phyloP scores from a whole-genome alignment of 1,284 basidiomycete genomes.

The Tylopilus orsonianus region DNA sequence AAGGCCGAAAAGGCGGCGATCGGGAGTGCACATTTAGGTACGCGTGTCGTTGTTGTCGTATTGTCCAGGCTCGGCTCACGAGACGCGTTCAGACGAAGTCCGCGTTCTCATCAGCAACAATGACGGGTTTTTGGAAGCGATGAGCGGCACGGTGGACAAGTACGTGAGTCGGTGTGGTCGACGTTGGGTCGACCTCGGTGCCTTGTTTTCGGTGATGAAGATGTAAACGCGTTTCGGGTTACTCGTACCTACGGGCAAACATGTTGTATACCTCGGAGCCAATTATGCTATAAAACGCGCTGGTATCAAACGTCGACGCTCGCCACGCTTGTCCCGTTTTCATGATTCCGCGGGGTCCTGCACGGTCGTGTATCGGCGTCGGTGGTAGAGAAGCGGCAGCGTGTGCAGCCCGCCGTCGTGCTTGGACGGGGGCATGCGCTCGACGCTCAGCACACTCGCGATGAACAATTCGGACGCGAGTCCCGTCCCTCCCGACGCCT shows the following conservation, averaged over 20 bases:
- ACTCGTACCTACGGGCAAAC: too few relatives aligned
- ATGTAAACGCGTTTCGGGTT: too few relatives aligned
- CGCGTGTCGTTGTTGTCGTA: slow-evolving; percentile 19
- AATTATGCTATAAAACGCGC: too few relatives aligned
- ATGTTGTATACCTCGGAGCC: slow-evolving; percentile 9
- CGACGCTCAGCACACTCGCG: slow-evolving; percentile 47
- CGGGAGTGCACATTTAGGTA: slow-evolving; percentile 52
- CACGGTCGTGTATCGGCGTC: slow-evolving; percentile 43
- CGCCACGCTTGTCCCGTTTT: too few relatives aligned
- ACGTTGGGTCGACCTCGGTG: slow-evolving; percentile 79
- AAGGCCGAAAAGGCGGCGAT: slow-evolving; percentile 56
- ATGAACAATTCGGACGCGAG: slow-evolving; percentile 45
- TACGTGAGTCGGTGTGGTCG: slow-evolving; percentile 84
- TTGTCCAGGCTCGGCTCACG: slow-evolving; percentile 3
- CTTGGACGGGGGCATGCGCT: slow-evolving; percentile 24
- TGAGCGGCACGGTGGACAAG: slow-evolving; percentile 65
- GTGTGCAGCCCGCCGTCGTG: slow-evolving; percentile 22
- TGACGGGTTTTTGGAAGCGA: slow-evolving; percentile 45
- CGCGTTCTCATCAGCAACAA: slow-evolving; percentile 51
- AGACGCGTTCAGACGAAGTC: slow-evolving; percentile 51
- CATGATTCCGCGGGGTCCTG: slow-evolving; percentile 18
- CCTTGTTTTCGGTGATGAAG: slow-evolving; percentile 74
- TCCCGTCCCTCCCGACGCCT: slow-evolving; percentile 15
- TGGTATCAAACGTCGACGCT: slow-evolving; percentile 19
- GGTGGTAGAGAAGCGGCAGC: slow-evolving; percentile 49